phyloP scores from a whole-genome alignment of 2,329 filamentous ascomycete species.

The Byssoonygena ceratinophila region DNA sequence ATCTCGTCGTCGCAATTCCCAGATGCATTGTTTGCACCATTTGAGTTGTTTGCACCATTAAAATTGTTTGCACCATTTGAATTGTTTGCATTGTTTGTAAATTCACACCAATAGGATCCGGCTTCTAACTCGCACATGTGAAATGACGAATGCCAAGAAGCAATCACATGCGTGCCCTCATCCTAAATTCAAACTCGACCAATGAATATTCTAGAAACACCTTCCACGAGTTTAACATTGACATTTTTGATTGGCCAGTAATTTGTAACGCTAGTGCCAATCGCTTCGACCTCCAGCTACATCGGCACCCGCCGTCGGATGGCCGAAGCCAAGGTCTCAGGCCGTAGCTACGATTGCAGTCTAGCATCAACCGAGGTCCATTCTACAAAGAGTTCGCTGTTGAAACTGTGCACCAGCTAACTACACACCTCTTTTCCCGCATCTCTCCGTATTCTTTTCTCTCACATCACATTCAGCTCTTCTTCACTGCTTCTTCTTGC shows the following conservation, averaged over 20 bases:
- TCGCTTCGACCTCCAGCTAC: not conserved
- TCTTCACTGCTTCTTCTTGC: constrained; percentile 15
- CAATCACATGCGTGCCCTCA: not conserved
- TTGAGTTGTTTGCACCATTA: too few species aligned
- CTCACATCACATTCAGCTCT: constrained; percentile 9
- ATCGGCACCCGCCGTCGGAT: not conserved
- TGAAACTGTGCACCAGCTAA: not conserved
- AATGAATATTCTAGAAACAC: not conserved
- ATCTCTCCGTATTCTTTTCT: not conserved
- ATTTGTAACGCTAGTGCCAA: not conserved
- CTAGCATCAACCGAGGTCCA: constrained; percentile 6
- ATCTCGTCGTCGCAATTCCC: too few species aligned
- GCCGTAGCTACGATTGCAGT: not conserved
- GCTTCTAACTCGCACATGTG: constrained; percentile 1
- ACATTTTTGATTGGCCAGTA: not conserved
- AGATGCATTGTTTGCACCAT: too few species aligned
- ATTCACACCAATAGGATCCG: too few species aligned
- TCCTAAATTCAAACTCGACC: not conserved
- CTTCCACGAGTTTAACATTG: not conserved
- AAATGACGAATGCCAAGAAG: not conserved
- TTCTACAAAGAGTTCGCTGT: not conserved
- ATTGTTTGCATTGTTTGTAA: too few species aligned
- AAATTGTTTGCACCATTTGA: too few species aligned
- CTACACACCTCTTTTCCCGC: constrained; percentile 1
- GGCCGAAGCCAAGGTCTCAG: not conserved